Evolutionary conservation across 129 eudicot species (phyloP).

Genomic region (Deinandra increscens): DNA sequence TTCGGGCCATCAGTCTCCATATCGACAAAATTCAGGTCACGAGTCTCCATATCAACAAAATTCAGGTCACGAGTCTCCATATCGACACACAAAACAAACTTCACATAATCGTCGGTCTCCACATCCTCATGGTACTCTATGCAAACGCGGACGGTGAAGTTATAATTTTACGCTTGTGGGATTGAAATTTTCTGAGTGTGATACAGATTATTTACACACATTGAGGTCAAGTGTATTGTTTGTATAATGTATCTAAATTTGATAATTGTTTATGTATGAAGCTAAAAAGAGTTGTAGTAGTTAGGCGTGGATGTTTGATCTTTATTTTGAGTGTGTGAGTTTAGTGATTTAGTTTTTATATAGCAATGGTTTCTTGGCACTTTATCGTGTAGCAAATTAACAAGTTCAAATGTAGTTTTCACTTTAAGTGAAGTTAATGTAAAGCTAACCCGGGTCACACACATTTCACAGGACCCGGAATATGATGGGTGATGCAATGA

Average conservation of each 20-base stretch:
- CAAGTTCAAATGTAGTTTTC: too few relatives aligned
- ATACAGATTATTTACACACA: not conserved
- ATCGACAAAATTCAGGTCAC: conserved; percentile 20
- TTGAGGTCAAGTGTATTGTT: conserved; percentile 1
- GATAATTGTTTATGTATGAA: conserved; percentile 12
- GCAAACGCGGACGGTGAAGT: conserved; percentile 13
- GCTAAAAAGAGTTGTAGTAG: not conserved
- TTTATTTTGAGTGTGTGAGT: not conserved
- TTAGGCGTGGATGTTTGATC: conserved; percentile 8
- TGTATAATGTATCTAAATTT: conserved; percentile 21
- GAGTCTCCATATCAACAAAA: conserved; percentile 12
- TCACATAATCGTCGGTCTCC: conserved; percentile 39
- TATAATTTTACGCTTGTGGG: not conserved
- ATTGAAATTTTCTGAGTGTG: not conserved
- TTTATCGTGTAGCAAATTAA: too few relatives aligned
- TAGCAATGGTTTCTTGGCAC: too few relatives aligned
- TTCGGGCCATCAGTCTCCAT: too few relatives aligned
- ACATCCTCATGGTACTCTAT: conserved; percentile 20
- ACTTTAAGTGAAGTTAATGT: too few relatives aligned
- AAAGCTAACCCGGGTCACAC: too few relatives aligned
- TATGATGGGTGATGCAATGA: too few relatives aligned
- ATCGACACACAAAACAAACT: conserved; percentile 19
- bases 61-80: too few relatives aligned
- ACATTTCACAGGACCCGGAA: too few relatives aligned
- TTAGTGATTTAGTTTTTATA: not conserved